A percentile compares a stretch with the other conserved stretches of the same genome.
Conservation (phyloP, 495 filamentous ascomycete genomes). For the Podospora pseudopauciseta region DNA sequence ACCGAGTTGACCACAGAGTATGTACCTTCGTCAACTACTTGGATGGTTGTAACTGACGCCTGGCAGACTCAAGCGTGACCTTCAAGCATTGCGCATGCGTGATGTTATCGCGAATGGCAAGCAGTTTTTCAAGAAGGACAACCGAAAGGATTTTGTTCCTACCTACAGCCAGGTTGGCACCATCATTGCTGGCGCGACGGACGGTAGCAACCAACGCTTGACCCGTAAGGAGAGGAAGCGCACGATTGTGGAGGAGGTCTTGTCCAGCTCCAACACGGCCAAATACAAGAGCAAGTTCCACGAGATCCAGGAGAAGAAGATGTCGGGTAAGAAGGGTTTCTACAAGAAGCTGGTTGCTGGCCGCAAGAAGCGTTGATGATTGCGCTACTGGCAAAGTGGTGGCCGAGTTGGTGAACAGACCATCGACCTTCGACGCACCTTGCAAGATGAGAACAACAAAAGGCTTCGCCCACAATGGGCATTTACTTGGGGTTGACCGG, state of each 20-base stretch:
- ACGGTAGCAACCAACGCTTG: slow-evolving; percentile 75
- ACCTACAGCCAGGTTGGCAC: slow-evolving; percentile 86
- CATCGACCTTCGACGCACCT: neutral
- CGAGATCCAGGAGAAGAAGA: slow-evolving; percentile 34
- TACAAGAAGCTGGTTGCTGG: slow-evolving; percentile 36
- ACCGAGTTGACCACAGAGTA: slow-evolving; percentile 75
- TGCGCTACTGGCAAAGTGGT: neutral
- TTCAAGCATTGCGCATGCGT: slow-evolving; percentile 84
- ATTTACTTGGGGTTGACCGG: neutral
- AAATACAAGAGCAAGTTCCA: slow-evolving; percentile 39
- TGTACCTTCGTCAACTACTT: neutral
- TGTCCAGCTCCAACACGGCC: slow-evolving; percentile 54
- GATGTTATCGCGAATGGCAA: slow-evolving; percentile 79
- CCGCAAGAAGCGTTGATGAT: slow-evolving; percentile 27
- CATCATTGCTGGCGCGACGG: slow-evolving; percentile 82
- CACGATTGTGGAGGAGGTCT: slow-evolving; percentile 85
- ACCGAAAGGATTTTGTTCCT: slow-evolving; percentile 59
- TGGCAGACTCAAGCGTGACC: slow-evolving; percentile 63
- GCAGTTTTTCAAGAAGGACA: slow-evolving; percentile 82
- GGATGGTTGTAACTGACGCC: neutral
- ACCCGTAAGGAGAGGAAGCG: slow-evolving; percentile 82
- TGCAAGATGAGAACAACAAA: neutral
- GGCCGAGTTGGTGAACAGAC: neutral
- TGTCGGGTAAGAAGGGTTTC: slow-evolving; percentile 26
- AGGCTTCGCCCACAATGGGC: neutral